Evolutionary conservation across 2,329 filamentous ascomycete genomes (phyloP).

Genomic region (Scedosporium minutisporum): DNA sequence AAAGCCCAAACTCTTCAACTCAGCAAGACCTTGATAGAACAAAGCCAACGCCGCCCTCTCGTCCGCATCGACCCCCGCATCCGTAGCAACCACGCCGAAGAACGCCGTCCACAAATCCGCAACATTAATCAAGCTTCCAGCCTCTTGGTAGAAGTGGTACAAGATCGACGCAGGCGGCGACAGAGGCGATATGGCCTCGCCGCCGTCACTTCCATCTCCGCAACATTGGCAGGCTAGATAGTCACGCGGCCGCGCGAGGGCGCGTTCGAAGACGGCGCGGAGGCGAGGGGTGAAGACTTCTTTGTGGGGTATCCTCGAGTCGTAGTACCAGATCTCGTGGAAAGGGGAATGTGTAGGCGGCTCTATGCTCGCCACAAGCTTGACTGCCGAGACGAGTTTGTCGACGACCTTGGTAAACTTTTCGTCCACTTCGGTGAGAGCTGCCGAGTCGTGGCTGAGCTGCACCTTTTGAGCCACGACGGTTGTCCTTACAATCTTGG

Average conservation of each 20-base stretch:
- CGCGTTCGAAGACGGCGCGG: conserved; percentile 60
- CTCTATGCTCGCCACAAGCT: conserved; percentile 25
- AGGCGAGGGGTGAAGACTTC: conserved; percentile 69
- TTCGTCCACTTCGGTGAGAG: conserved; percentile 60
- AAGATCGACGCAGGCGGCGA: conserved; percentile 63
- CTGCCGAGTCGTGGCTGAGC: conserved; percentile 63
- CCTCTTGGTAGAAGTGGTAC: conserved; percentile 72
- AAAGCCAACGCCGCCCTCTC: conserved; percentile 56
- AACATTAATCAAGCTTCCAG: conserved; percentile 66
- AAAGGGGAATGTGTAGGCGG: conserved; percentile 38
- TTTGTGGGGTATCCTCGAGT: conserved; percentile 56
- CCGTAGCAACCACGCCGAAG: conserved; percentile 45
- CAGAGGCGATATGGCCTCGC: conserved; percentile 21
- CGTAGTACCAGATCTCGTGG: conserved; percentile 68
- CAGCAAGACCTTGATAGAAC: conserved; percentile 79
- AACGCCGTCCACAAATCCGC: conserved; percentile 75
- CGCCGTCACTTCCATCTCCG: conserved; percentile 3
- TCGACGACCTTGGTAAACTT: conserved; percentile 60
- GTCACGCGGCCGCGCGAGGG: conserved; percentile 62
- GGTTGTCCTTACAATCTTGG: conserved; percentile 63
- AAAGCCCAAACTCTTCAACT: conserved; percentile 77
- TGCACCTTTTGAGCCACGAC: conserved; percentile 75
- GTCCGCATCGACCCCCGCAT: conserved; percentile 16
- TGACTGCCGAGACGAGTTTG: conserved; percentile 29
- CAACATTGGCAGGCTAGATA: conserved; percentile 70